Base-by-base conservation (phyloP, 2,329 filamentous ascomycete species). In the Talaromyces amestolkiae region DNA sequence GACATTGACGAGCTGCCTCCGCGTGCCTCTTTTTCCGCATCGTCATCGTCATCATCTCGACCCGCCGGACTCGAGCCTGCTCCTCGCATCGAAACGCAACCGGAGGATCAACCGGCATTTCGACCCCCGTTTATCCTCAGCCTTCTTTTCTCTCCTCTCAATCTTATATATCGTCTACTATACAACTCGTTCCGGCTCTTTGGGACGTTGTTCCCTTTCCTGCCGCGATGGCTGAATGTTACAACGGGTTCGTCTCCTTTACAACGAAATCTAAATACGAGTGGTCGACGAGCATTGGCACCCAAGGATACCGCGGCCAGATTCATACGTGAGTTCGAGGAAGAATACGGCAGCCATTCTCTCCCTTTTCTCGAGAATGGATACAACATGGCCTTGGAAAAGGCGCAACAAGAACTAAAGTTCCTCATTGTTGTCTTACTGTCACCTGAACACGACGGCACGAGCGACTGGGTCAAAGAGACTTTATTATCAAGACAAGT, bases 381-480 rank as follows among this genome's bases (percentile, higher is more conserved):
- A 4, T 95, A 98, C 74, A 93, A 96, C 5, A 91, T 96, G 78
- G 93, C 93, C 0, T 87, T 97, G 68, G 95, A 99, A 74, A 80
- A 89, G 43, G 93, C 94, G 6, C 97, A 98, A 81, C 89, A 88
- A 70, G 92, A 98, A 41, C 84, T 97, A 64, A 96, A 96, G 75
- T 97, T 96, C 74, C 82, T 99, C 15, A 79, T 98, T n/a, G 89
- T 97, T 17, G 81, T 98, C 5, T 85, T 99, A 17, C 81, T 97
- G 62, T 96, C 93, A 0, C 92, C 93, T 0, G 95, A 98, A 77
- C 94, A 99, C 77, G 95, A 99, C 73, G 93, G 98, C 71, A 98
- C 91, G 0, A 85, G 87, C 24, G 83, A 85, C 0, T 99, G 96
- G 79, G 87, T 93, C 67, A 87, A 87, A 47, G 89, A 96, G 31